Base-by-base conservation (phyloP, 768 basidiomycete species). In the Rhodotorula graminis region DNA sequence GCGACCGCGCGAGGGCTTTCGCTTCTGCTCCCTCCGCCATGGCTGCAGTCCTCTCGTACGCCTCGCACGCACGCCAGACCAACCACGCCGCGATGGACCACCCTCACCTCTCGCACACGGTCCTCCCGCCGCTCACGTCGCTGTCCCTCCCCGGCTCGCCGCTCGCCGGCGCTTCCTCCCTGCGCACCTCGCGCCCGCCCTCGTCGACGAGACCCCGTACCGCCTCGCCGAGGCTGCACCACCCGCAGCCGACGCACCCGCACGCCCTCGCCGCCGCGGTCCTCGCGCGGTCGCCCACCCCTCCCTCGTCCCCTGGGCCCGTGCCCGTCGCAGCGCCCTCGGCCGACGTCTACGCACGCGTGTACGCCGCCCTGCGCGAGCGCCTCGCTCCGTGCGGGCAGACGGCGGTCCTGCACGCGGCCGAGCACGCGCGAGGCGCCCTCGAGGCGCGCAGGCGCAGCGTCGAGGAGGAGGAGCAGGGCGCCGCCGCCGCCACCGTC, bases 341-440 rank as follows among this genome's bases (percentile, higher is more conserved):
- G 25, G 25, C 69, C 19, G 69, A 65, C 4, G 64, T 65, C 8
- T 71, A 65, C 42, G 70, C 70, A 0, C 23, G 56, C 3, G 64
- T 59, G 5, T 71, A 71, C 61, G 60, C 61, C 23, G 8, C 65
- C 52, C 40, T 71, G 31, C 33, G 59, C 18, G 59, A 65, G 44
- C 49, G 60, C 11, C 65, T 60, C 64, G 70, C 40, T 5, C 52
- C 44, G 0, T 33, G 59, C 31, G 70, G 57, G 23, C 42, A 42
- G 40, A 29, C 56, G 40, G 55, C 53, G 3, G 37, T 37, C 0
- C 37, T 53, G 15, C 4, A 44, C 16, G 64, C 42, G 5, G 64
- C 64, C 19, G 42, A 56, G 23, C 53, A 42, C 27, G 64, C 64
- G 29, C 8, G n/a, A 1, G 55, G n/a, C 16, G 64, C 64, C 29